phyloP scores from a whole-genome alignment of 23 red algal genomes.

The Gracilaria gracilis region DNA sequence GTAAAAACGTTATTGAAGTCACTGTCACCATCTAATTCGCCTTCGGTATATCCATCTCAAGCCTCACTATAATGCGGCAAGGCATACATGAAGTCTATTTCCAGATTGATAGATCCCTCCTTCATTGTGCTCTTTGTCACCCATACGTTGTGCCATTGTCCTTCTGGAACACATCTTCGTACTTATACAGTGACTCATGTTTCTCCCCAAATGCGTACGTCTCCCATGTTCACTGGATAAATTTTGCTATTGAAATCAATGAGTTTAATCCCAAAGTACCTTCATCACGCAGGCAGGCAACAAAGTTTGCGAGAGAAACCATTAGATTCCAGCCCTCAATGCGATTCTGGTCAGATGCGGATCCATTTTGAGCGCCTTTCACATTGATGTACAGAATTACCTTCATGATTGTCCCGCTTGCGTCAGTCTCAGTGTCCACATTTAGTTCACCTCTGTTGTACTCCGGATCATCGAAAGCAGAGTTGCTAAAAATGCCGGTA shows the following conservation, averaged over 20 bases:
- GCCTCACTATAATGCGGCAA: conserved; percentile 33
- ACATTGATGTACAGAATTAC: conserved; percentile 33
- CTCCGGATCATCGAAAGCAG: conserved; percentile 37
- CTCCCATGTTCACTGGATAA: conserved; percentile 42
- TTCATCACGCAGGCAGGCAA: conserved; percentile 23
- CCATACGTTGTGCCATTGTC: conserved; percentile 54
- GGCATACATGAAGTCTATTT: conserved; percentile 50
- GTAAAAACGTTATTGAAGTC: not conserved
- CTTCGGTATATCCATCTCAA: conserved; percentile 43
- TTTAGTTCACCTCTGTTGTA: conserved; percentile 7
- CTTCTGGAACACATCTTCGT: conserved; percentile 17
- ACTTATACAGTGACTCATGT: conserved; percentile 41
- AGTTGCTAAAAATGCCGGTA: conserved; percentile 16
- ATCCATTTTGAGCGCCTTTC: conserved; percentile 51
- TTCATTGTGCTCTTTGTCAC: conserved; percentile 57
- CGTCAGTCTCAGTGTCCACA: conserved; percentile 8
- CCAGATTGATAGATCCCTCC: conserved; percentile 26
- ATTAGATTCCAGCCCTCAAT: conserved; percentile 30
- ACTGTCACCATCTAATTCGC: conserved; percentile 35
- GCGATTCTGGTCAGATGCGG: conserved; percentile 48
- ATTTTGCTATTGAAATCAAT: conserved; percentile 28
- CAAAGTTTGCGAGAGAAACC: conserved; percentile 49
- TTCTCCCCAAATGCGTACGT: conserved; percentile 50
- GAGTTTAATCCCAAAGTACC: conserved; percentile 17
- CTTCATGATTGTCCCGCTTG: not conserved